Evolutionary conservation across 306 rosid species (phyloP).

Genomic region (Begonia masoniana): DNA sequence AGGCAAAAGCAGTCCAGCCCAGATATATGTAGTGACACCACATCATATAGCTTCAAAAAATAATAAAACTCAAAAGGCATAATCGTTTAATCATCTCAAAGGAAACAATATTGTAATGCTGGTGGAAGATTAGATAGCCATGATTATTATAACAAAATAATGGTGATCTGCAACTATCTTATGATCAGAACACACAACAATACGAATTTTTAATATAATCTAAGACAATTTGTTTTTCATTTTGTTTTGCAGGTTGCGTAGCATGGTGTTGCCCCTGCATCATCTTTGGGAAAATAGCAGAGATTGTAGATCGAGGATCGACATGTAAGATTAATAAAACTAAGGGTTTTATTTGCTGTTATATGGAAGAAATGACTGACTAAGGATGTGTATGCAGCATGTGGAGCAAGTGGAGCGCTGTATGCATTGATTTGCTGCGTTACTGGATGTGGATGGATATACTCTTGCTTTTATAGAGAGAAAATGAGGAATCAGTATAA

Average conservation of each 20-base stretch:
- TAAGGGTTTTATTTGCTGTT: background rate
- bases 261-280: constrained; percentile 65
- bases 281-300: constrained; percentile 56
- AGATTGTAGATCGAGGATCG: constrained; percentile 60
- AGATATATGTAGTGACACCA: too few relatives aligned
- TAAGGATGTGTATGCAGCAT: constrained; percentile 26
- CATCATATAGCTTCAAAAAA: too few relatives aligned
- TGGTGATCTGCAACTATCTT: too few relatives aligned
- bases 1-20: too few relatives aligned
- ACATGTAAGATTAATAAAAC: constrained; percentile 28
- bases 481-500: constrained; percentile 41
- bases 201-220: too few relatives aligned
- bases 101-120: too few relatives aligned
- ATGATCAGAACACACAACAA: too few relatives aligned
- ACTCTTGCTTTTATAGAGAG: constrained; percentile 51
- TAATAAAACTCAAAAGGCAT: too few relatives aligned
- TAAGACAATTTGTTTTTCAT: background rate
- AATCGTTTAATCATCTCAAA: too few relatives aligned
- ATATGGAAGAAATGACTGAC: background rate
- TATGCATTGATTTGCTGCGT: constrained; percentile 26
- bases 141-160: too few relatives aligned
- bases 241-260: constrained; percentile 46
- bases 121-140: too few relatives aligned
- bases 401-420: constrained; percentile 43
- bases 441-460: constrained; percentile 30